phyloP scores from a whole-genome alignment of 1,139 yeast genomes.

The Yamadazyma spencermartinsiae region DNA sequence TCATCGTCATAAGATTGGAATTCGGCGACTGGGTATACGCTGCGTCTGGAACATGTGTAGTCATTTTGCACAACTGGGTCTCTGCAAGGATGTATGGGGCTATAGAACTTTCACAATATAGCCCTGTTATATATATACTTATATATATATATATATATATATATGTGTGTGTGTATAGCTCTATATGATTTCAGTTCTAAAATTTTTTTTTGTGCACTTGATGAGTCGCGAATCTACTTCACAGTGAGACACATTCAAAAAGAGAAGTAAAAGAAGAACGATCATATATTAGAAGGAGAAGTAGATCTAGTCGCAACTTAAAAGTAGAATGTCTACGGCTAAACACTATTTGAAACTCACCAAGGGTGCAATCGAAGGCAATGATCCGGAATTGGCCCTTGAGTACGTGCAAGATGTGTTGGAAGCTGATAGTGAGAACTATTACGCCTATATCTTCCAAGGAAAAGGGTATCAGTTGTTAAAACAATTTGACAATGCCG shows the following conservation, averaged over 20 bases:
- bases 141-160: too few species aligned
- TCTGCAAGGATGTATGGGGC: too few species aligned
- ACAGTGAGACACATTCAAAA: too few species aligned
- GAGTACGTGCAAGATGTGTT: slow-evolving; percentile 53
- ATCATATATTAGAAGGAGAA: slow-evolving; percentile 4
- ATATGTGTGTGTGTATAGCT: too few species aligned
- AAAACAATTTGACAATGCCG: slow-evolving; percentile 44
- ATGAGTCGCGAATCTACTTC: too few species aligned
- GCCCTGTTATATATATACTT: too few species aligned
- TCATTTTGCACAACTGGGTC: too few species aligned
- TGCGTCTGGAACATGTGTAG: slow-evolving; percentile 15
- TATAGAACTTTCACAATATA: too few species aligned
- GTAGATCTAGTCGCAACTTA: slow-evolving; percentile 9
- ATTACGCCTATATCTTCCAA: slow-evolving; percentile 62
- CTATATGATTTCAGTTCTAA: too few species aligned
- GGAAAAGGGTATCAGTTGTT: slow-evolving; percentile 59
- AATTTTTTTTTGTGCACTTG: too few species aligned
- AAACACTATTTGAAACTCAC: slow-evolving; percentile 52
- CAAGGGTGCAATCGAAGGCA: slow-evolving; percentile 53
- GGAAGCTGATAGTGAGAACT: slow-evolving; percentile 54
- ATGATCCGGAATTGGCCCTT: slow-evolving; percentile 60
- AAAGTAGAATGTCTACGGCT: slow-evolving; percentile 13
- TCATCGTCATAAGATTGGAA: slow-evolving; percentile 54
- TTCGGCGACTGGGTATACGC: slow-evolving; percentile 59
- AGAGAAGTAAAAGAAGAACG: too few species aligned